Conservation (phyloP, 257 asterid genomes). For the Solanum chmielewskii region DNA sequence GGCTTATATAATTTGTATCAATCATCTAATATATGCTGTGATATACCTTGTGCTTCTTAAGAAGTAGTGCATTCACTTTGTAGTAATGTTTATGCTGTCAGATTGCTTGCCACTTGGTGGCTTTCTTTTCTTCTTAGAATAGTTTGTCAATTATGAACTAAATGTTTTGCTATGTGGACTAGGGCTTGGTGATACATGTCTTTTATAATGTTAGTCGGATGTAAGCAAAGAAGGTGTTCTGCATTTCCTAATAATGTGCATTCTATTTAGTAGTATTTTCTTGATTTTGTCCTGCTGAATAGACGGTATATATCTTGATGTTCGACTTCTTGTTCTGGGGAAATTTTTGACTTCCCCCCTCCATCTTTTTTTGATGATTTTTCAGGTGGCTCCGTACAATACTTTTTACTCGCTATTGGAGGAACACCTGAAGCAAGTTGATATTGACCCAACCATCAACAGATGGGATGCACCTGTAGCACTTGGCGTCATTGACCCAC, state of each 20-base stretch:
- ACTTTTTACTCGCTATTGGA: slow-evolving; percentile 71
- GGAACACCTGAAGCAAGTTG: slow-evolving; percentile 86
- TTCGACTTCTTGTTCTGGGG: neutral
- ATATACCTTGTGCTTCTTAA: neutral
- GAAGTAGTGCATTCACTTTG: neutral
- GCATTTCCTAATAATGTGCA: neutral
- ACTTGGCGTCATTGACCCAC: slow-evolving; percentile 91
- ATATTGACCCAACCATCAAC: slow-evolving; percentile 59
- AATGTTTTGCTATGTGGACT: neutral
- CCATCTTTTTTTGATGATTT: neutral
- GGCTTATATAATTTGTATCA: neutral
- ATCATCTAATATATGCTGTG: neutral
- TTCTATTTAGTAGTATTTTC: neutral
- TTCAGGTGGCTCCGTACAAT: slow-evolving; percentile 88
- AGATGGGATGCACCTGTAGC: slow-evolving; percentile 82
- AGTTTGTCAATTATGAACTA: neutral
- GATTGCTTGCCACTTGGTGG: neutral
- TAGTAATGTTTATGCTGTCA: neutral
- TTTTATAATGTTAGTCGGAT: neutral
- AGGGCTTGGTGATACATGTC: neutral
- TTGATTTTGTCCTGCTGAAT: neutral
- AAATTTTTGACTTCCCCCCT: neutral
- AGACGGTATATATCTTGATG: neutral
- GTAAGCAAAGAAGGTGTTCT: neutral
- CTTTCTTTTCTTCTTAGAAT: neutral